Conservation (phyloP, 2,329 filamentous ascomycete species). For the Drechslera avenae region DNA sequence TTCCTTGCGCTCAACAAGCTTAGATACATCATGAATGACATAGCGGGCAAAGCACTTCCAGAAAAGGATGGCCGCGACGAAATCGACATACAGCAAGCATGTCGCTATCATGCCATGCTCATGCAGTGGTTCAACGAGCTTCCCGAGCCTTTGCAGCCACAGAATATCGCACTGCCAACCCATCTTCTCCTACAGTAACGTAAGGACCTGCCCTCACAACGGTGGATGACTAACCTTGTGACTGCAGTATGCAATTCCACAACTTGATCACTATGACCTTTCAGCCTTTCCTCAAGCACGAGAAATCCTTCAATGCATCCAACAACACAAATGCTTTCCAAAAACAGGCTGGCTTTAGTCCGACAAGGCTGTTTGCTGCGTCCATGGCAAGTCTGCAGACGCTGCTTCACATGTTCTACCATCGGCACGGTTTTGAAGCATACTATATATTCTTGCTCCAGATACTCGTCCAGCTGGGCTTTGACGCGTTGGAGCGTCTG, state of each 20-base stretch:
- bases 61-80: neutral
- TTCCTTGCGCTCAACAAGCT: constrained; percentile 8
- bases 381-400: constrained; percentile 9
- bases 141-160: constrained; percentile 1
- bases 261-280: constrained; percentile 11
- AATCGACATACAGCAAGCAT: constrained; percentile 1
- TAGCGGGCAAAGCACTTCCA: constrained; percentile 5
- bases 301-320: neutral
- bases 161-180: constrained; percentile 6
- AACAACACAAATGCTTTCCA: neutral
- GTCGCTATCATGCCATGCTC: neutral
- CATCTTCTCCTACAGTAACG: constrained; percentile 11
- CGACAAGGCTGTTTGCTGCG: neutral
- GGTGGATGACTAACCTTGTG: neutral
- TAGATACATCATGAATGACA: constrained; percentile 9
- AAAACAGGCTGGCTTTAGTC: neutral
- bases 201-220: neutral
- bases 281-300: neutral
- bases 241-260: constrained; percentile 10
- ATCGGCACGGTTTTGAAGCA: constrained; percentile 5
- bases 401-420: constrained; percentile 8
- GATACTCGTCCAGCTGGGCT: constrained; percentile 8
- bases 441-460: constrained; percentile 9
- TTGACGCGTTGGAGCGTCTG: constrained; percentile 1
- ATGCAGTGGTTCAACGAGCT: constrained; percentile 6